Conservation (phyloP, 2,329 filamentous ascomycete species). For the Fonsecaea pedrosoi region DNA sequence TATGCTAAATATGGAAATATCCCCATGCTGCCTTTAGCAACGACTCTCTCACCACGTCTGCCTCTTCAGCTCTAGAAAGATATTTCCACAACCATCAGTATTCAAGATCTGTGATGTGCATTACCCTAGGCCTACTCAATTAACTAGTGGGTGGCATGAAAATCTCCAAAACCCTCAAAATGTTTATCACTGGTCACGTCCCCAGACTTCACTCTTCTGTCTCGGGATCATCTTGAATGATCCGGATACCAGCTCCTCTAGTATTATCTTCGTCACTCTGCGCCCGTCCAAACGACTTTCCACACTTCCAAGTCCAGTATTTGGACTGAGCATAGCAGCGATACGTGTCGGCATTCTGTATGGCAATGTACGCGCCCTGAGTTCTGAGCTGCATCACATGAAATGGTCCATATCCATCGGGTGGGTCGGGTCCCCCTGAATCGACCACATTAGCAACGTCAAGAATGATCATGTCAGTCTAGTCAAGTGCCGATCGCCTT, state of each 20-base stretch:
- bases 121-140: too few species aligned
- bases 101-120: background rate
- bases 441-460: background rate
- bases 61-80: background rate
- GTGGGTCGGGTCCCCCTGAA: background rate
- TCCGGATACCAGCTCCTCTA: background rate
- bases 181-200: background rate
- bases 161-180: background rate
- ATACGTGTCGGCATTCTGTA: slow-evolving; percentile 21
- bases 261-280: background rate
- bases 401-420: background rate
- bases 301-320: slow-evolving; percentile 21
- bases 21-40: background rate
- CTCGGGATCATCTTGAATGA: too few species aligned
- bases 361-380: slow-evolving; percentile 7
- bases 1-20: background rate
- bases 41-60: too few species aligned
- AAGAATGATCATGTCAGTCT: background rate
- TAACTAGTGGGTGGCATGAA: too few species aligned
- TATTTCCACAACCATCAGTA: background rate
- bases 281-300: slow-evolving; percentile 5
- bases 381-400: background rate
- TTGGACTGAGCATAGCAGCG: slow-evolving; percentile 15
- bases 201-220: background rate
- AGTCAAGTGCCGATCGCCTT: background rate